Conservation (phyloP, 495 filamentous ascomycete genomes). For the Haplographium delicatum region DNA sequence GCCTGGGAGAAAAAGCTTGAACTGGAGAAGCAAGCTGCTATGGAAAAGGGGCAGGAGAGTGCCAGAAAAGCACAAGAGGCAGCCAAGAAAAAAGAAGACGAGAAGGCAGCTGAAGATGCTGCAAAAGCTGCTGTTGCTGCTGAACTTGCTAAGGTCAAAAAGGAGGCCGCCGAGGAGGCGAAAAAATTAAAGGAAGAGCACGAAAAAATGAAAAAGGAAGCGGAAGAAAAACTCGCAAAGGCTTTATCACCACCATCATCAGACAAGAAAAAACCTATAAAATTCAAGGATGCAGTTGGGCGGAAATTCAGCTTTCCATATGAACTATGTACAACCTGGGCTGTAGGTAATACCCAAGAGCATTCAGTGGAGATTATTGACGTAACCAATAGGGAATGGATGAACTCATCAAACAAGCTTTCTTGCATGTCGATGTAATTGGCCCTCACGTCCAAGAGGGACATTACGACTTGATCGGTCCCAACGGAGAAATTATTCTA, state of each 20-base stretch:
- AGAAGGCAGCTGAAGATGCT: constrained; percentile 34
- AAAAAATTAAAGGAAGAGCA: constrained; percentile 14
- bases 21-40: constrained; percentile 19
- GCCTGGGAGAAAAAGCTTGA: constrained; percentile 31
- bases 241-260: constrained; percentile 31
- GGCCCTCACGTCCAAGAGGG: constrained; percentile 42
- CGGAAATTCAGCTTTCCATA: constrained; percentile 61
- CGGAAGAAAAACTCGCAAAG: constrained; percentile 27
- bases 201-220: constrained; percentile 30
- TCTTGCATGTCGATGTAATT: constrained; percentile 41
- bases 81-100: constrained; percentile 25
- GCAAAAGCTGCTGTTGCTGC: constrained; percentile 32
- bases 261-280: constrained; percentile 55
- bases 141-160: constrained; percentile 35
- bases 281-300: constrained; percentile 62
- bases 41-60: constrained; percentile 18
- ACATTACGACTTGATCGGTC: constrained; percentile 43
- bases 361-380: constrained; percentile 12
- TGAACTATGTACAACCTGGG: constrained; percentile 61
- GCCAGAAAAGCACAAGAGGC: constrained; percentile 16
- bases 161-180: constrained; percentile 16
- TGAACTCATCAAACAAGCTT: constrained; percentile 43
- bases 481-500: constrained; percentile 42
- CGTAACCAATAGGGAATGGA: constrained; percentile 43
- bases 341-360: constrained; percentile 34